phyloP scores from a whole-genome alignment of 2,329 filamentous ascomycete species.

The Colletotrichum sp. region DNA sequence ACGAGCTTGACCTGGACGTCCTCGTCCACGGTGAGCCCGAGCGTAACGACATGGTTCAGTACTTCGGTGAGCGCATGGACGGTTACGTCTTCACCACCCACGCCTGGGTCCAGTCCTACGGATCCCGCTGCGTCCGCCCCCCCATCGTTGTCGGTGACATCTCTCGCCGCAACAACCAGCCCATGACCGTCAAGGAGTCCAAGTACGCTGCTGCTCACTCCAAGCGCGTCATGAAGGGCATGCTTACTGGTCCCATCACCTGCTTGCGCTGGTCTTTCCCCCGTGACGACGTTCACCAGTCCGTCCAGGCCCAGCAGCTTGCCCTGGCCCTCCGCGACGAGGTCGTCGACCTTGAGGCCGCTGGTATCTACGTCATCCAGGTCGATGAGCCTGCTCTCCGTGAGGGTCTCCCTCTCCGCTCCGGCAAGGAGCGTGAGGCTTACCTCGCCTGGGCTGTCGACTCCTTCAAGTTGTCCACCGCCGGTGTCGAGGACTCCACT shows the following conservation, averaged over 20 bases:
- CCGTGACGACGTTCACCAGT: constrained; percentile 99
- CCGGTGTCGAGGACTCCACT: constrained; percentile 91
- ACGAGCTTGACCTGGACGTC: constrained; percentile 96
- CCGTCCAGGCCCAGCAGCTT: constrained; percentile 97
- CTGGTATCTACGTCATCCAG: constrained; percentile 97
- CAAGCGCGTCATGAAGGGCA: constrained; percentile 99
- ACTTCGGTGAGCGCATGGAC: constrained; percentile 96
- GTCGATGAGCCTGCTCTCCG: constrained; percentile 98
- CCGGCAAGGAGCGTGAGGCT: constrained; percentile 92
- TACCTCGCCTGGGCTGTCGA: constrained; percentile 98
- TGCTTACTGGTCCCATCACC: constrained; percentile 99
- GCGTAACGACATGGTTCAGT: constrained; percentile 99
- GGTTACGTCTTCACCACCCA: constrained; percentile 99
- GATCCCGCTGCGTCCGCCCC: constrained; percentile 96
- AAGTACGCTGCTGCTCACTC: constrained; percentile 97
- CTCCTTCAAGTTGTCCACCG: constrained; percentile 95
- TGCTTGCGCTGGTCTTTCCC: constrained; percentile 99
- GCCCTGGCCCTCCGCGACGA: constrained; percentile 98
- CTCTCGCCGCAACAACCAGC: constrained; percentile 77
- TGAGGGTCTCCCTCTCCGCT: constrained; percentile 96
- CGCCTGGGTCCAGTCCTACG: constrained; percentile 98
- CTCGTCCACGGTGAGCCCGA: constrained; percentile 98
- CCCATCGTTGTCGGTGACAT: constrained; percentile 99
- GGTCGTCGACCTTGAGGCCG: constrained; percentile 96
- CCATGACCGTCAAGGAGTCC: constrained; percentile 99